A percentile compares a stretch with the other conserved stretches of the same genome.
These are phyloP conservation scores for Apiotrichum montevideense DNA, from an alignment of 1,284 basidiomycete genomes.

Conservation along the genomic window DNA sequence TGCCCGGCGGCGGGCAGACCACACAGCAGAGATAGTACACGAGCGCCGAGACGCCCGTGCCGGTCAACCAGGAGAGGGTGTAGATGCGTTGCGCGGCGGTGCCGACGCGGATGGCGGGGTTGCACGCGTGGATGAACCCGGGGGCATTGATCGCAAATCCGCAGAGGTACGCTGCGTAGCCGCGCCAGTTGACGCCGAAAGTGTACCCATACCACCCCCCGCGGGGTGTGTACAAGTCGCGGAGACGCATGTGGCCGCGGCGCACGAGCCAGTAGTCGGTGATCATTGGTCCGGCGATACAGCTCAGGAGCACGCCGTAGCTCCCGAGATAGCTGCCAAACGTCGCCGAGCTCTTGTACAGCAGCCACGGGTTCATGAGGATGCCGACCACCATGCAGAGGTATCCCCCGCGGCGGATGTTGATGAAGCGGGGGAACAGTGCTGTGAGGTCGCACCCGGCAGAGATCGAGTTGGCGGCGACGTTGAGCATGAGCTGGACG, in stretches of 20 bases:
- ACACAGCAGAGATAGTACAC: constrained; percentile 59
- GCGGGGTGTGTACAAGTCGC: constrained; percentile 61
- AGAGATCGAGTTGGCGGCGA: constrained; percentile 76
- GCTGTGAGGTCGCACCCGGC: constrained; percentile 81
- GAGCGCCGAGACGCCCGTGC: constrained; percentile 62
- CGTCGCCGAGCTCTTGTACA: constrained; percentile 65
- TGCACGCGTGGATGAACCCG: constrained; percentile 47
- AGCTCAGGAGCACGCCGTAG: constrained; percentile 59
- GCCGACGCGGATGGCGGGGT: constrained; percentile 56
- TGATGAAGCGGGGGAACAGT: constrained; percentile 71
- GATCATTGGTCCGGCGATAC: constrained; percentile 77
- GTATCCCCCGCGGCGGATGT: constrained; percentile 77
- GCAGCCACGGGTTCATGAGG: constrained; percentile 65
- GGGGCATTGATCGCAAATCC: constrained; percentile 81
- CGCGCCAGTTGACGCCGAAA: constrained; percentile 65
- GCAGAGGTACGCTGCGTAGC: constrained; percentile 46
- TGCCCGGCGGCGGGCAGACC: constrained; percentile 57
- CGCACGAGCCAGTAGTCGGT: constrained; percentile 75
- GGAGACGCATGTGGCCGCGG: constrained; percentile 63
- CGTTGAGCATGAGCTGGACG: constrained; percentile 52
- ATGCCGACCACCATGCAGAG: constrained; percentile 68
- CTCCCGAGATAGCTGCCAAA: constrained; percentile 79
- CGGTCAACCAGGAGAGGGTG: constrained; percentile 63
- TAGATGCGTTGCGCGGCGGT: constrained; percentile 58
- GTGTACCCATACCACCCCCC: constrained; percentile 72